Conservation (phyloP, 345 rosid species). For the Ailanthus altissimus region DNA sequence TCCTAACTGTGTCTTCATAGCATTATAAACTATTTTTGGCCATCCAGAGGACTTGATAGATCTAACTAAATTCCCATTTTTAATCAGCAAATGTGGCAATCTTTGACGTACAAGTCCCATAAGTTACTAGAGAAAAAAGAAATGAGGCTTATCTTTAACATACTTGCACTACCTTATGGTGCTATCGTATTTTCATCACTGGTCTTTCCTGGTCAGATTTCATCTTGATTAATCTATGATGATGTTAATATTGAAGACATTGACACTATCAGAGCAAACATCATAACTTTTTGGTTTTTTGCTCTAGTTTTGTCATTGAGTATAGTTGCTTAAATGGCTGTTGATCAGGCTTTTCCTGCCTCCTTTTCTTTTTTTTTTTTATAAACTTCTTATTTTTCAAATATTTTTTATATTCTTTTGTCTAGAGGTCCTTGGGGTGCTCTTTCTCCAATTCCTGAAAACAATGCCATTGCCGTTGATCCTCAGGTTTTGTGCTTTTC, state of each 20-base stretch:
- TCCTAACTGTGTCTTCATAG: not conserved
- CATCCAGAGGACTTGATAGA: too few species aligned
- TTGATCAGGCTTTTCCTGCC: not conserved
- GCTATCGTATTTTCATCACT: not conserved
- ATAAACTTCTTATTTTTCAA: conserved; percentile 22
- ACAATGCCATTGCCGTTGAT: conserved; percentile 77
- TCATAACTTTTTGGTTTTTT: not conserved
- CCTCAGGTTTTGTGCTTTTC: conserved; percentile 46
- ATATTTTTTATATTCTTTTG: conserved; percentile 2
- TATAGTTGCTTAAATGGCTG: not conserved
- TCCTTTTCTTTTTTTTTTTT: not conserved
- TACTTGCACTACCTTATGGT: not conserved
- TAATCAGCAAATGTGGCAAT: not conserved
- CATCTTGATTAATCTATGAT: not conserved
- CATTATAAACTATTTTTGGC: not conserved
- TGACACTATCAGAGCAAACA: not conserved
- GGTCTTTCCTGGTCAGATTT: not conserved
- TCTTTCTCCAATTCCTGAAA: conserved; percentile 90
- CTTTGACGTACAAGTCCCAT: too few species aligned
- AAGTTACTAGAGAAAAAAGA: too few species aligned
- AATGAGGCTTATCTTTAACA: too few species aligned
- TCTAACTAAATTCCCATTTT: not conserved
- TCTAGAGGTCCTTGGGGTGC: conserved; percentile 97
- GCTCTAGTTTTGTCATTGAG: not conserved
- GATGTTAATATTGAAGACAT: too few species aligned